Conservation (phyloP, 495 filamentous ascomycete species). For the Aspergillus affinis region DNA sequence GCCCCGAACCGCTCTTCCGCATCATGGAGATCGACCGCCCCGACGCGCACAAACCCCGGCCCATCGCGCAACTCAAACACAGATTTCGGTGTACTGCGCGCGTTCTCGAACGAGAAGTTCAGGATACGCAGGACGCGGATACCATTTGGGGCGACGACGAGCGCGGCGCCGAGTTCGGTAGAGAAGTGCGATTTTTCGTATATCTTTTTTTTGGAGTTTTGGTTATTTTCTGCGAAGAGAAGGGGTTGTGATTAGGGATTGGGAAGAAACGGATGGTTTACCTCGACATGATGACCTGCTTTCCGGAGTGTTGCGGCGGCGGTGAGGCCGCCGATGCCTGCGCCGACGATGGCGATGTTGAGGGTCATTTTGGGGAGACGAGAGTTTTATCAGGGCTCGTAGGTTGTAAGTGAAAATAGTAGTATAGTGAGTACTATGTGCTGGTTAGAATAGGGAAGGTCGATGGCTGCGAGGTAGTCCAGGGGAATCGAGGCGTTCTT, state of each 20-base stretch:
- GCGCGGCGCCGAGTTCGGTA: conserved; percentile 49
- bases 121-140: conserved; percentile 36
- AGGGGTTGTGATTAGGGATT: too few species aligned
- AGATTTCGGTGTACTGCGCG: conserved; percentile 27
- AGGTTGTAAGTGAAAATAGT: too few species aligned
- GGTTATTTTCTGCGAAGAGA: conserved; percentile 4
- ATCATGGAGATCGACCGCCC: conserved; percentile 20
- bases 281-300: conserved; percentile 25
- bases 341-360: conserved; percentile 41
- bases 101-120: conserved; percentile 28
- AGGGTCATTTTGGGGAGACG: background rate
- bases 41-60: conserved; percentile 22
- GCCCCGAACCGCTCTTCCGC: conserved; percentile 9
- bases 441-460: background rate
- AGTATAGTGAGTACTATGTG: too few species aligned
- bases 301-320: conserved; percentile 36
- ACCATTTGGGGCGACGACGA: conserved; percentile 46
- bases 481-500: background rate
- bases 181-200: conserved; percentile 10
- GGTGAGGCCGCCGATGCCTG: conserved; percentile 46
- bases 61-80: conserved; percentile 27
- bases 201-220: background rate
- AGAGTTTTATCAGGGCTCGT: too few species aligned
- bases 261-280: too few species aligned
- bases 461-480: too few species aligned